These are phyloP conservation scores for Phytophthora syringae DNA, from an alignment of 352 stramenopile species.

Conservation along the genomic window DNA sequence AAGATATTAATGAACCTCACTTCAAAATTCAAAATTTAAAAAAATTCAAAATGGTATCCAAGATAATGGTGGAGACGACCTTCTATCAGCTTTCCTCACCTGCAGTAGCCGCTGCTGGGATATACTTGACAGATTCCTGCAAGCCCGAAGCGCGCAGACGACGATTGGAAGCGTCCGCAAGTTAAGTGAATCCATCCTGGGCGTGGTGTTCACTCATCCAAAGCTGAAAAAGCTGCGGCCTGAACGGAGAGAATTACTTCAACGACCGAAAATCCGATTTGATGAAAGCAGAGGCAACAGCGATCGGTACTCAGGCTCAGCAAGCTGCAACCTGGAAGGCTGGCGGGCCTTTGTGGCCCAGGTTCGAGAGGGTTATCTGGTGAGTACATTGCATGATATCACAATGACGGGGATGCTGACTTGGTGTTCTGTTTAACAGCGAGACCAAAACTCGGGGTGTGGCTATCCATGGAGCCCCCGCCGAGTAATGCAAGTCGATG, in stretches of 20 bases:
- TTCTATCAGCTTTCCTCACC: slow-evolving; percentile 19
- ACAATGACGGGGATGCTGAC: no score
- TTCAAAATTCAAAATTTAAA: no score
- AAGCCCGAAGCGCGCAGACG: slow-evolving; percentile 14
- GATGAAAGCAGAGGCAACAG: slow-evolving; percentile 27
- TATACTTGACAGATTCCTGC: slow-evolving; percentile 18
- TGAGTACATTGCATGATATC: slow-evolving; percentile 20
- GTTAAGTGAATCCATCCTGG: slow-evolving; percentile 30
- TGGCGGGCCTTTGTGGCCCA: slow-evolving; percentile 36
- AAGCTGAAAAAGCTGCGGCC: slow-evolving; percentile 14
- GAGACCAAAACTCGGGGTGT: slow-evolving; percentile 21
- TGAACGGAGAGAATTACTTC: slow-evolving; percentile 21
- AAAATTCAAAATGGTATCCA: no score
- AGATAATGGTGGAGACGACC: slow-evolving; percentile 17
- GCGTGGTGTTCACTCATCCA: slow-evolving; percentile 22
- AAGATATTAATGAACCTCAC: no score
- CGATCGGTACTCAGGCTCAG: not conserved
- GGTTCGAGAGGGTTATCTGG: slow-evolving; percentile 36
- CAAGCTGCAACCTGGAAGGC: slow-evolving; percentile 27
- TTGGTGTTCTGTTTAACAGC: slow-evolving; percentile 14
- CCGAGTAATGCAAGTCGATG: slow-evolving; percentile 5
- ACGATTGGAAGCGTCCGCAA: slow-evolving; percentile 15
- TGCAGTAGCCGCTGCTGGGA: slow-evolving; percentile 23
- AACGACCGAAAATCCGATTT: slow-evolving; percentile 21
- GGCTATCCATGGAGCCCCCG: slow-evolving; percentile 7